A percentile compares a stretch with the other conserved stretches of the same genome.
Evolutionary conservation across 345 rosid species (phyloP).

Genomic region (Noccaea caerulescens): DNA sequence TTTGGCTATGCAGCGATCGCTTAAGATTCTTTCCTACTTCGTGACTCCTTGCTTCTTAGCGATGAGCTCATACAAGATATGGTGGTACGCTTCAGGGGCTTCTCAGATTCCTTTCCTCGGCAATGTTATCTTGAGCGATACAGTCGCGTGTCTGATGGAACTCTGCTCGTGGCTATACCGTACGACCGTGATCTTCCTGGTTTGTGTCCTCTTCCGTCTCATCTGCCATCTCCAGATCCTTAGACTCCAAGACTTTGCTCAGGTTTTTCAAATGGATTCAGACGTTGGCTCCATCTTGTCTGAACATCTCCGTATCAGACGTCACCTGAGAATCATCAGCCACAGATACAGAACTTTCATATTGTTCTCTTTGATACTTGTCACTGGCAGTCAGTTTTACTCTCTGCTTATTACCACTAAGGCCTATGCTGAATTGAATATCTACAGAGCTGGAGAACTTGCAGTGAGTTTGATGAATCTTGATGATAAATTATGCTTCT

Average conservation of each 20-base stretch:
- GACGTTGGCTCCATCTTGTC: conserved; percentile 72
- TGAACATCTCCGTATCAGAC: conserved; percentile 86
- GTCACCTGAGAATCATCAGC: conserved; percentile 87
- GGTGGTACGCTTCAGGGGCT: conserved; percentile 98
- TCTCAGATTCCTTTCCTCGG: conserved; percentile 90
- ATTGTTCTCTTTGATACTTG: conserved; percentile 62
- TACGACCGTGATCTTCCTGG: conserved; percentile 73
- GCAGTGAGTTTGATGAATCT: conserved; percentile 54
- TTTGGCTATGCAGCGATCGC: conserved; percentile 66
- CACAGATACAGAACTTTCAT: conserved; percentile 77
- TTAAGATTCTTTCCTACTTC: conserved; percentile 69
- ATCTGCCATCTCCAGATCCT: conserved; percentile 95
- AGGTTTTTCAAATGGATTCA: conserved; percentile 70
- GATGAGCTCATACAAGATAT: conserved; percentile 81
- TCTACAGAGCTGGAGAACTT: conserved; percentile 82
- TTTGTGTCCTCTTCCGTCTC: conserved; percentile 83
- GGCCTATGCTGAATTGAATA: conserved; percentile 54
- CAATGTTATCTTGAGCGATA: conserved; percentile 71
- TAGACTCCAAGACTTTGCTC: conserved; percentile 82
- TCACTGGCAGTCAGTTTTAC: conserved; percentile 86
- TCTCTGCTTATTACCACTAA: conserved; percentile 80
- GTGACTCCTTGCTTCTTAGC: conserved; percentile 76
- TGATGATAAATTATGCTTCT: conserved; percentile 1
- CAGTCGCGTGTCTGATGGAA: conserved; percentile 82
- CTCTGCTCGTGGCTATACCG: conserved; percentile 92